Evolutionary conservation across 2,329 filamentous ascomycete species (phyloP).

Genomic region (Chaetomiaceae sp.): DNA sequence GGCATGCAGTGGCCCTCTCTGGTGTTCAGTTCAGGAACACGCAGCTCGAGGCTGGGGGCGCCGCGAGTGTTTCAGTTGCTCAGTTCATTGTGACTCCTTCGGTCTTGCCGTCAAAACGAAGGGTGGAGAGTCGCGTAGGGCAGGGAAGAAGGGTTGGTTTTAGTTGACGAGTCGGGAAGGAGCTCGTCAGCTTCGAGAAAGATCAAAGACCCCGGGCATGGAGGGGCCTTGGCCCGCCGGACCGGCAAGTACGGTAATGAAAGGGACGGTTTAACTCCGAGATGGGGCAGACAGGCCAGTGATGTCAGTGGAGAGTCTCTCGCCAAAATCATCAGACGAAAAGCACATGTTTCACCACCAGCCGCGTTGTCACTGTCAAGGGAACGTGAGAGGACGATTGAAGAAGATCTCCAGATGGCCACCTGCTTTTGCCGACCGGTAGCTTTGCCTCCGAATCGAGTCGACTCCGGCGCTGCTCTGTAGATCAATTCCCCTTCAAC

Average conservation of each 20-base stretch:
- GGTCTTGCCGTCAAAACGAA: background rate
- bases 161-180: constrained; percentile 12
- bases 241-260: constrained; percentile 1
- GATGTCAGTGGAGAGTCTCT: constrained; percentile 6
- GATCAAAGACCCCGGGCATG: too few species aligned
- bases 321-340: background rate
- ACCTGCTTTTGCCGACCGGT: constrained; percentile 4
- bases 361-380: background rate
- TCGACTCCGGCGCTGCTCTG: background rate
- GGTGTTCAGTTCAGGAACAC: background rate
- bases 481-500: background rate
- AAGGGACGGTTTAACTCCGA: constrained; percentile 1
- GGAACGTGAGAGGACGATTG: background rate
- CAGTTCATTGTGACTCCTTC: background rate
- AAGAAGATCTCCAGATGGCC: background rate
- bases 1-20: background rate
- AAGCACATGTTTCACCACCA: background rate
- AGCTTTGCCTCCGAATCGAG: background rate
- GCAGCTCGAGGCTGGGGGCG: background rate
- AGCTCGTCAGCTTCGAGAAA: constrained; percentile 11
- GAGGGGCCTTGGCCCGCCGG: background rate
- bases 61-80: background rate
- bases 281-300: background rate
- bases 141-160: constrained; percentile 2
- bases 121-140: background rate